Evolutionary conservation across 2,329 filamentous ascomycete genomes (phyloP), one percentile per base, ranked within the genome.

Genomic region (Nemania serpens): DNA sequence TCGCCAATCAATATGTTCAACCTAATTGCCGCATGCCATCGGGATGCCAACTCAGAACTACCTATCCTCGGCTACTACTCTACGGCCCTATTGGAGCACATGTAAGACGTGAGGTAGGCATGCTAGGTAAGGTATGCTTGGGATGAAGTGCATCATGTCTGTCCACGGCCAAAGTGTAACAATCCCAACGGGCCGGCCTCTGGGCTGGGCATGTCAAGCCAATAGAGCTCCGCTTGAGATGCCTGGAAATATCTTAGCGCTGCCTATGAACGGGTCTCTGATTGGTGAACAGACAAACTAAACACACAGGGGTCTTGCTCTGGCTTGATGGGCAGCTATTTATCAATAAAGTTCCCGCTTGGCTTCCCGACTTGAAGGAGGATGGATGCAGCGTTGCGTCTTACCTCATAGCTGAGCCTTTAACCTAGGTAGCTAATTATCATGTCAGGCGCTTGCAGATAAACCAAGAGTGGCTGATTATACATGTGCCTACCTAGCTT

Each of bases 11-110:
- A 52, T 43, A 59, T 55, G 55, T 36, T 37, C 10, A 33, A 55
- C 12, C 41, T 20, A 39, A 48, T 41, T 56, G 53, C 41, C 37
- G 57, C 41, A 13, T 55, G 18, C 37, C 42, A 25, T 12, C 25
- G 20, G 36, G 46, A 55, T 59, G 60, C 53, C 60, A 63, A 43
- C 60, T 59, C 56, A 63, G 42, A 59, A 41, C 54, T 25, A 39
- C 20, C 34, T 42, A 12, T 29, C 25, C 25, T 29, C 25, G 34
- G 43, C 41, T 45, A 22, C 52, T 29, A 42, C 57, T 48, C 41
- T 57, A 52, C 7, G 25, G 7, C 7, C 39, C 37, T 50, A 36
- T 63, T 4, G 37, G 29, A 43, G 41, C 20, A 43, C 52, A 63
- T 46, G 52, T 37, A 56, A 55, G 56, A 55, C 56, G 53, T 49